A percentile compares a stretch with the other conserved stretches of the same genome.
These are phyloP conservation scores for Helotiales sp. DNA, from an alignment of 2,329 filamentous ascomycete species.

Conservation along the genomic window DNA sequence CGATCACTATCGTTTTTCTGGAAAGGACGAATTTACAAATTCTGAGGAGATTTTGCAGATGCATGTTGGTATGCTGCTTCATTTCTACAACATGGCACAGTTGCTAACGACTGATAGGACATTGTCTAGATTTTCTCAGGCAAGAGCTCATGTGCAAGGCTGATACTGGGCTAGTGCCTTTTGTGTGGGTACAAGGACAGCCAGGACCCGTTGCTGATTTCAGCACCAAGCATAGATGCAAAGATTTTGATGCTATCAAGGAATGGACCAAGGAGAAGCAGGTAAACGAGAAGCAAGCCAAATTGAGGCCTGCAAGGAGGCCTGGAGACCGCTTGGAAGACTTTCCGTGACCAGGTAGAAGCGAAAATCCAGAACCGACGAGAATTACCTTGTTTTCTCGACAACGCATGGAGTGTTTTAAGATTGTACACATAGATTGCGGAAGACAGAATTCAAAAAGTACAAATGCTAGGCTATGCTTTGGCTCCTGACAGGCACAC, in stretches of 20 bases:
- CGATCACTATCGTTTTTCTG: background rate
- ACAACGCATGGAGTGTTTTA: background rate
- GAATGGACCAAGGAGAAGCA: background rate
- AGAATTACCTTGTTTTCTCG: no score
- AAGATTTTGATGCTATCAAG: background rate
- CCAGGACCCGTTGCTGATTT: background rate
- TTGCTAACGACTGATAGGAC: background rate
- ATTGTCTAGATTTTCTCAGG: background rate
- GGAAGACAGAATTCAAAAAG: no score
- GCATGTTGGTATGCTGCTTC: background rate
- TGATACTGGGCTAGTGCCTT: background rate
- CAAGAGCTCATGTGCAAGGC: background rate
- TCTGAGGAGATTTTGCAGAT: background rate
- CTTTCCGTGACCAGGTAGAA: background rate
- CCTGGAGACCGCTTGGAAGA: background rate
- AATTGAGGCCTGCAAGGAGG: background rate
- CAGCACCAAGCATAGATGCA: background rate
- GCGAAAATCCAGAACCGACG: no score
- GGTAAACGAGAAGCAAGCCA: background rate
- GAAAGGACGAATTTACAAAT: background rate
- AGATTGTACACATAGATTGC: no score
- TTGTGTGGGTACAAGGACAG: background rate
- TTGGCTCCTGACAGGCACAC: no score
- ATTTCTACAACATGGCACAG: no score
- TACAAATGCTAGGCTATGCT: no score